Base-by-base conservation (phyloP, 169 alveolate genomes). In the Babesia divergens region DNA sequence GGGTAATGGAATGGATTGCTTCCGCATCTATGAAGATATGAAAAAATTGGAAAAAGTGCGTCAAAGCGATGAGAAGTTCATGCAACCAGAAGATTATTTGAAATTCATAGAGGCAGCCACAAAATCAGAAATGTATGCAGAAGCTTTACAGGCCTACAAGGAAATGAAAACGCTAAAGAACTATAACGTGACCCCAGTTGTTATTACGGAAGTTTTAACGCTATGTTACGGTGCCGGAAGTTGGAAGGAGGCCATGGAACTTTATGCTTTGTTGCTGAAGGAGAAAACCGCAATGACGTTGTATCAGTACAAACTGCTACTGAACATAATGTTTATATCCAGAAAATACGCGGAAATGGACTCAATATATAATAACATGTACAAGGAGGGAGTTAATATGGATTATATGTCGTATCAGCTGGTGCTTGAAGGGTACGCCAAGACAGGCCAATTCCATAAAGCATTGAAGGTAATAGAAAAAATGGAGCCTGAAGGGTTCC, bases 101-200 rank as follows among this genome's bases (percentile, higher is more conserved):
- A 52, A 67, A 20, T 43, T 54, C 8, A 69, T 79, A 9, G 83
- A 79, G 26, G 74, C 87, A 11, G 67, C 83, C 38, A 8, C 59
- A 18, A 38, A 47, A 31, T 44, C 79, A n/a, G 32, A 79, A 29
- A 58, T 68, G 83, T 58, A 42, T 38, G 53, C 26, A 44, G 87
- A 60, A 18, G 79, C 83, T 22, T 29, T 69, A 34, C 51, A 76
- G 5, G 22, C 29, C 32, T 76, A 76, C 53, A 20, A 65, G 52
- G 72, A 76, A 40, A 24, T 76, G 64, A 64, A 56, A 34, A 43
- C n/a, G 29, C 40, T 46, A 14, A 54, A 62, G 47, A 40, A 22
- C 37, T 76, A 53, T 43, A 5, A 2, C 0, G 18, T 28, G 26
- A 55, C 47, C 13, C 26, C 70, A 13, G 60, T 13, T 5, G 24